phyloP scores from a whole-genome alignment of 148 eudicot genomes.

The Heliamphora exappendiculata region DNA sequence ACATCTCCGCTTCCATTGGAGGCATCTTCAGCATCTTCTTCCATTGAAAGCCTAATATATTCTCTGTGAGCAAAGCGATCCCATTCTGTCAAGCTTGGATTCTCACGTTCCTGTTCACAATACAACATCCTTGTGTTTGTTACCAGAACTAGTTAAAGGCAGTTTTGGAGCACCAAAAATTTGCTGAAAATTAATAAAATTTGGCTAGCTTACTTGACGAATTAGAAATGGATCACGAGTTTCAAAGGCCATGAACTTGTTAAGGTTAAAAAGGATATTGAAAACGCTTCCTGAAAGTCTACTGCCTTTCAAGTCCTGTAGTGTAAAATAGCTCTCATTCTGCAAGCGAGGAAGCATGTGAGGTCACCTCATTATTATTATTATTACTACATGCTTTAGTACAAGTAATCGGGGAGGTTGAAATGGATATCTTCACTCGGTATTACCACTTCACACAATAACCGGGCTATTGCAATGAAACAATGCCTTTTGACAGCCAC shows the following conservation, averaged over 20 bases:
- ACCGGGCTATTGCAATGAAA: neutral
- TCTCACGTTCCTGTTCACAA: conserved; percentile 80
- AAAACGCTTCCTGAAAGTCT: conserved; percentile 84
- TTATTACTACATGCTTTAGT: neutral
- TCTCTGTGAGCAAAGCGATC: conserved; percentile 98
- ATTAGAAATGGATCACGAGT: conserved; percentile 96
- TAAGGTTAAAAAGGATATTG: conserved; percentile 86
- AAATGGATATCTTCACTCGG: neutral
- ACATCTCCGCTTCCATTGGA: conserved; percentile 97
- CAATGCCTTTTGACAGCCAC: neutral
- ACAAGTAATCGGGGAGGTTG: neutral
- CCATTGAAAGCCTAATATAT: conserved; percentile 96
- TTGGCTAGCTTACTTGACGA: conserved; percentile 68
- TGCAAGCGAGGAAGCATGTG: conserved; percentile 30
- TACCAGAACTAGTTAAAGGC: neutral
- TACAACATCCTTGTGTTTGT: neutral
- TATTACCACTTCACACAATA: neutral
- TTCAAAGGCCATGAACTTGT: conserved; percentile 97
- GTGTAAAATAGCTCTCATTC: conserved; percentile 70
- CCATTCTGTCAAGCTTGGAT: conserved; percentile 93
- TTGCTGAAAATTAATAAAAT: neutral
- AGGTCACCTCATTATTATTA: neutral
- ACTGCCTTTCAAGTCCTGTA: conserved; percentile 78
- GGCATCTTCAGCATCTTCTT: conserved; percentile 97
- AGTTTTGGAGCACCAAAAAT: neutral